Percentiles rank a stretch among this genome's conserved stretches.
phyloP scores from a whole-genome alignment of 83 land plant species.

The Diphasiastrum complanatum region DNA sequence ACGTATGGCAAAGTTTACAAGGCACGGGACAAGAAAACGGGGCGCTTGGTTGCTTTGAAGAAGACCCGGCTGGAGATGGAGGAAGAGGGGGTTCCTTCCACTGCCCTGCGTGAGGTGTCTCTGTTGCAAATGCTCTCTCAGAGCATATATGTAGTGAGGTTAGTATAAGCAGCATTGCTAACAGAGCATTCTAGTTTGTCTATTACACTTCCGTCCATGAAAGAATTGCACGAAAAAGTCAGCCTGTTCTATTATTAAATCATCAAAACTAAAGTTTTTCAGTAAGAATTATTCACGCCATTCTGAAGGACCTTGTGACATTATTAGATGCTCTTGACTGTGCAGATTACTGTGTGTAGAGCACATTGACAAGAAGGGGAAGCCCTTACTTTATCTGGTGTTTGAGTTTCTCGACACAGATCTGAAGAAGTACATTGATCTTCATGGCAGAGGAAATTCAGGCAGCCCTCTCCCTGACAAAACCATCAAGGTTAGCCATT shows the following conservation, averaged over 20 bases:
- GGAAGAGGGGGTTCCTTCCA: conserved; percentile 95
- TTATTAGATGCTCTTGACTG: neutral
- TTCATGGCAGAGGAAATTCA: conserved; percentile 48
- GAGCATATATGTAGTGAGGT: conserved; percentile 69
- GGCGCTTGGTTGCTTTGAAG: conserved; percentile 86
- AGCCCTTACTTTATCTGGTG: conserved; percentile 70
- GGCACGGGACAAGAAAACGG: conserved; percentile 73
- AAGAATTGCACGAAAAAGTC: no score
- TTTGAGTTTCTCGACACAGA: conserved; percentile 96
- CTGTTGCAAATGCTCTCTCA: conserved; percentile 87
- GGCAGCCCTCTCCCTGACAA: conserved; percentile 50
- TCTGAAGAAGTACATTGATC: conserved; percentile 85
- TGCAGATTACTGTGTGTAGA: conserved; percentile 82
- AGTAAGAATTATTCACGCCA: no score
- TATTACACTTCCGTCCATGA: no score
- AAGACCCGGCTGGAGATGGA: conserved; percentile 90
- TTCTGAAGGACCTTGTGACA: no score
- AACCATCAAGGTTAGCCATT: conserved; percentile 42
- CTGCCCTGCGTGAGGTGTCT: conserved; percentile 91
- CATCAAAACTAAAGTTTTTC: no score
- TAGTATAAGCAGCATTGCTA: neutral
- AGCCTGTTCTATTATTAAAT: no score
- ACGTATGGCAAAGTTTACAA: conserved; percentile 97
- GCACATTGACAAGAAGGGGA: conserved; percentile 67
- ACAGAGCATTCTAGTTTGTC: no score